Conservation (phyloP, 2,329 filamentous ascomycete species). For the Alternaria sp. region DNA sequence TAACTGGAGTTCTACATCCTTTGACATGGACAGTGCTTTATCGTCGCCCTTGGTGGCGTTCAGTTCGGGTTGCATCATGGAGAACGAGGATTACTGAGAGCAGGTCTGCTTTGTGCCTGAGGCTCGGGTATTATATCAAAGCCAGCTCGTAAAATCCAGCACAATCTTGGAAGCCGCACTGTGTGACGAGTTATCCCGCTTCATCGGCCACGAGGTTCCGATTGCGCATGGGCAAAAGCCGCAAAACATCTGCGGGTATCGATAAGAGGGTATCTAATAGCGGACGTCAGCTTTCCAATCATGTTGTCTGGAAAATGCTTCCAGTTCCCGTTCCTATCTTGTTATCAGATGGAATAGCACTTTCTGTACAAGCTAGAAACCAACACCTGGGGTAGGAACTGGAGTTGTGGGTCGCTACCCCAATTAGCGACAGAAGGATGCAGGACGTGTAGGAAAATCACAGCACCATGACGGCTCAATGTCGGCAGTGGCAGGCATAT, state of each 20-base stretch:
- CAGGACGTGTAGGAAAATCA: background rate
- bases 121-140: background rate
- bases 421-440: background rate
- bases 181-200: background rate
- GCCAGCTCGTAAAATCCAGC: background rate
- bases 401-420: background rate
- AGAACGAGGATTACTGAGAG: background rate
- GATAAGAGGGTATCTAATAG: conserved; percentile 10
- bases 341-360: background rate
- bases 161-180: background rate
- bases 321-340: background rate
- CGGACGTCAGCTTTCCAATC: background rate
- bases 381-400: background rate
- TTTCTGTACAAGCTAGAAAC: background rate
- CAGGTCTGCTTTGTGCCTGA: no score
- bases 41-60: background rate
- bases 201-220: background rate
- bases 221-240: background rate
- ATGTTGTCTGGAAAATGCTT: background rate
- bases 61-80: background rate
- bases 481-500: background rate
- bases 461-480: background rate
- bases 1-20: conserved; percentile 7
- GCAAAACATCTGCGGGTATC: background rate
- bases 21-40: background rate